These are phyloP conservation scores for Marasmius fiardii DNA, from an alignment of 1,284 basidiomycete species.

Conservation along the genomic window DNA sequence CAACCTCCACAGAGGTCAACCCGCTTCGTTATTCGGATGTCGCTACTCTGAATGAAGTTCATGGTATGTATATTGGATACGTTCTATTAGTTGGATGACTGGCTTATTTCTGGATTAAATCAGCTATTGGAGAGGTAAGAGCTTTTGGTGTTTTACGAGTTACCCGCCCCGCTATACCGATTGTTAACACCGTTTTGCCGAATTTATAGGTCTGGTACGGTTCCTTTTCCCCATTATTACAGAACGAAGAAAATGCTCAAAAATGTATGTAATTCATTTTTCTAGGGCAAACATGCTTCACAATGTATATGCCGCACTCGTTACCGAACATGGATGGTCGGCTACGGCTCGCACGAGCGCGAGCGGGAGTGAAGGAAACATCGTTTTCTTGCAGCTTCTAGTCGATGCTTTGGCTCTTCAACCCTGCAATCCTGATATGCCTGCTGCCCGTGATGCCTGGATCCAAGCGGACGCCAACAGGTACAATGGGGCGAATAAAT, in stretches of 20 bases:
- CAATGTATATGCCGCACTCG: slow-evolving; percentile 36
- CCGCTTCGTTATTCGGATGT: background rate
- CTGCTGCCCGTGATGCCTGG: slow-evolving; percentile 26
- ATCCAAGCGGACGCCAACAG: slow-evolving; percentile 33
- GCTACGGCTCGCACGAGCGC: slow-evolving; percentile 24
- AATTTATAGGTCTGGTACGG: background rate
- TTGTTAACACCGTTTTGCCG: no score
- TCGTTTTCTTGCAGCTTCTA: slow-evolving; percentile 31
- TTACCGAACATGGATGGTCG: slow-evolving; percentile 27
- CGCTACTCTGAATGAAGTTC: background rate
- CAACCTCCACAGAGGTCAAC: background rate
- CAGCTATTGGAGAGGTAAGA: background rate
- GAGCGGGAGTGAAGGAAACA: slow-evolving; percentile 25
- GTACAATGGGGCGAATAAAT: slow-evolving; percentile 30
- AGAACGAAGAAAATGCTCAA: no score
- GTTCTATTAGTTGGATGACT: background rate
- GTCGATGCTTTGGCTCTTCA: slow-evolving; percentile 27
- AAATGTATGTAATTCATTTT: background rate
- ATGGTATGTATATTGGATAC: background rate
- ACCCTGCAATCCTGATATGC: slow-evolving; percentile 30
- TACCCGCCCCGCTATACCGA: background rate
- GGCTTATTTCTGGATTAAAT: background rate
- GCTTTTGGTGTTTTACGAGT: background rate
- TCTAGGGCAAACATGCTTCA: slow-evolving; percentile 33
- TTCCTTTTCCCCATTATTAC: no score